These are phyloP conservation scores for Blastobotrys aristatus DNA, from an alignment of 1,139 yeast genomes.

Conservation along the genomic window DNA sequence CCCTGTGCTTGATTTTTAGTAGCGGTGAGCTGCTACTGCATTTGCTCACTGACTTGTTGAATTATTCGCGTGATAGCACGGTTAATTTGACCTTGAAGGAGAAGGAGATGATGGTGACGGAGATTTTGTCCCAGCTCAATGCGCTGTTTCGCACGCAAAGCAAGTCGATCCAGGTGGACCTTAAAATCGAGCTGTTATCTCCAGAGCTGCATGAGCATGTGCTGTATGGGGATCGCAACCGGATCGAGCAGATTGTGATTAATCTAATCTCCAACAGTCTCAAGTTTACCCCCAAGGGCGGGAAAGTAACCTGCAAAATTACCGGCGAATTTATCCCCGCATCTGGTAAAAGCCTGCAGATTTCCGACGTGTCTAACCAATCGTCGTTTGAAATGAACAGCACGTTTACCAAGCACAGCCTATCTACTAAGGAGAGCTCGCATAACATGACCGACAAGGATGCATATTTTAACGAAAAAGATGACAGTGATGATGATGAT, in stretches of 20 bases:
- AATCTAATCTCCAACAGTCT: constrained; percentile 84
- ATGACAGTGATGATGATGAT: not conserved
- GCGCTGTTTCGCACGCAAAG: constrained; percentile 88
- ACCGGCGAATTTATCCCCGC: constrained; percentile 7
- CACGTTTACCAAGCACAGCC: constrained; percentile 13
- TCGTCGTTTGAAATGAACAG: constrained; percentile 14
- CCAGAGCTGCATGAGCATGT: constrained; percentile 41
- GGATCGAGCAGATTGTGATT: constrained; percentile 89
- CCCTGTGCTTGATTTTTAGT: constrained; percentile 70
- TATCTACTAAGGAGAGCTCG: constrained; percentile 7
- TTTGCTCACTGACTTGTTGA: constrained; percentile 76
- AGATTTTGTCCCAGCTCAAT: constrained; percentile 74
- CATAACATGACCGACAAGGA: not conserved
- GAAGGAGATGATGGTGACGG: constrained; percentile 64
- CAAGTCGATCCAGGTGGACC: constrained; percentile 60
- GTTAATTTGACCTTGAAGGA: constrained; percentile 76
- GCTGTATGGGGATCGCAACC: constrained; percentile 82
- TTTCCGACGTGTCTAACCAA: constrained; percentile 2
- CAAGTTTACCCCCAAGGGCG: constrained; percentile 88
- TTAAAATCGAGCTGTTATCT: constrained; percentile 42
- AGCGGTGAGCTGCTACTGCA: constrained; percentile 83
- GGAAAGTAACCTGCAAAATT: constrained; percentile 48
- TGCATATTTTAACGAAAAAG: not conserved
- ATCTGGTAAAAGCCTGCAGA: not conserved
- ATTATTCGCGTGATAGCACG: constrained; percentile 65